Conservation (phyloP, 345 rosid species). For the Hypericum perforatum region DNA sequence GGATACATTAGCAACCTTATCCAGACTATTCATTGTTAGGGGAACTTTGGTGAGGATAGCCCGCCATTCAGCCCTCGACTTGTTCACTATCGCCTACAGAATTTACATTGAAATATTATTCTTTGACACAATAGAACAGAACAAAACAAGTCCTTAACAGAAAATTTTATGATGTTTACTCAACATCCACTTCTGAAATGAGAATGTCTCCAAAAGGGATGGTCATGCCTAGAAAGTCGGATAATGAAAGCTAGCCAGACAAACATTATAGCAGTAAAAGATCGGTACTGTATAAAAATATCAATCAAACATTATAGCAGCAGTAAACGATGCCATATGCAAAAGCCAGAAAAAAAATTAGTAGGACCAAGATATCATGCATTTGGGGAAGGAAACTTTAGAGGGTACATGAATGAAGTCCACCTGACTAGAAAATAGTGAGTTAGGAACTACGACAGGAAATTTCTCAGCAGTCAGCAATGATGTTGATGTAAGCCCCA, state of each 20-base stretch:
- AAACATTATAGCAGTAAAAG: no score
- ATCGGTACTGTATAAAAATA: no score
- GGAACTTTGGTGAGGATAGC: slow-evolving; percentile 58
- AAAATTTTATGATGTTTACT: no score
- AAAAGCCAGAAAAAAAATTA: background rate
- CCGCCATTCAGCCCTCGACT: slow-evolving; percentile 80
- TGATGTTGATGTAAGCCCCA: slow-evolving; percentile 79
- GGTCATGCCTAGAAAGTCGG: no score
- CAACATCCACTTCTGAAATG: no score
- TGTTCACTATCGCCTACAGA: slow-evolving; percentile 70
- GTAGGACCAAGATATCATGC: background rate
- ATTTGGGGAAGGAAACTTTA: background rate
- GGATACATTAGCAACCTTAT: slow-evolving; percentile 62
- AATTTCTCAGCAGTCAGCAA: slow-evolving; percentile 72
- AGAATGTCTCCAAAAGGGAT: no score
- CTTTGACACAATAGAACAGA: background rate
- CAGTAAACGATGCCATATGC: background rate
- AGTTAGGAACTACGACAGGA: slow-evolving; percentile 83
- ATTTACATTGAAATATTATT: slow-evolving; percentile 4
- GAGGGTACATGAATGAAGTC: slow-evolving; percentile 3
- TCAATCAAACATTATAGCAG: background rate
- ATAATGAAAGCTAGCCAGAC: no score
- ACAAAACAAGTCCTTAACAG: background rate
- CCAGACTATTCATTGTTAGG: slow-evolving; percentile 49
- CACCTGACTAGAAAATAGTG: slow-evolving; percentile 95